Conservation (phyloP, 352 stramenopile species). For the Phytophthora fragariae region DNA sequence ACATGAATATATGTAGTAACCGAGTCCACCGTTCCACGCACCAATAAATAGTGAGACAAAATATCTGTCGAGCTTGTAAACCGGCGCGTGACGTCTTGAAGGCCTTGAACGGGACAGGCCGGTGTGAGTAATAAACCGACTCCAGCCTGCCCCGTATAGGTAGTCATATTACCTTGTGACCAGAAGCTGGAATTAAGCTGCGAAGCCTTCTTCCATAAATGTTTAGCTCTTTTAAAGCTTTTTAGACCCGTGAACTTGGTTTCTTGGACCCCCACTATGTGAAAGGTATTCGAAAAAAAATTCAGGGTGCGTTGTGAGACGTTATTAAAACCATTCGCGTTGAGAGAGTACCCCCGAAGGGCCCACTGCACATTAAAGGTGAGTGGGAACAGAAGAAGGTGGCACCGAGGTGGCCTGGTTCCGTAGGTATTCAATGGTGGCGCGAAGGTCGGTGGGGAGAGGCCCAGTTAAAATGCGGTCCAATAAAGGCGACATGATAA, state of each 20-base stretch:
- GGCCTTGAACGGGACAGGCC: not conserved
- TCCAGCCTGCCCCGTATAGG: conserved; percentile 1
- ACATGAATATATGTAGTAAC: conserved; percentile 18
- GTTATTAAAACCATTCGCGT: not conserved
- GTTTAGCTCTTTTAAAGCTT: conserved; percentile 13
- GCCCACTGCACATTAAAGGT: not conserved
- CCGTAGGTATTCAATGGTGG: not conserved
- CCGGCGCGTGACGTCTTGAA: conserved; percentile 3
- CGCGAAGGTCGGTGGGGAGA: not conserved
- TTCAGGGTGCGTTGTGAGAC: not conserved
- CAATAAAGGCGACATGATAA: not conserved
- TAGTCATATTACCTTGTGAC: conserved; percentile 22
- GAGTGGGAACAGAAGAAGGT: not conserved
- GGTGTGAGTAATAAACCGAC: conserved; percentile 13
- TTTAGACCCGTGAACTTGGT: not conserved
- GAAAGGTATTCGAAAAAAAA: not conserved
- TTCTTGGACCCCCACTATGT: conserved; percentile 13
- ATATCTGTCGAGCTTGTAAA: not conserved
- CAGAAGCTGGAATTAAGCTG: conserved; percentile 22
- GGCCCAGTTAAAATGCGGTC: not conserved
- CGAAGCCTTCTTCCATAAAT: conserved; percentile 9
- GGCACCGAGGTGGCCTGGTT: not conserved
- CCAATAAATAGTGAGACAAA: conserved; percentile 9
- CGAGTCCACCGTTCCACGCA: not conserved
- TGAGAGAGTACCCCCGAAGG: not conserved